These are phyloP conservation scores for Reutealis trisperma DNA, from an alignment of 345 rosid species.

Conservation along the genomic window DNA sequence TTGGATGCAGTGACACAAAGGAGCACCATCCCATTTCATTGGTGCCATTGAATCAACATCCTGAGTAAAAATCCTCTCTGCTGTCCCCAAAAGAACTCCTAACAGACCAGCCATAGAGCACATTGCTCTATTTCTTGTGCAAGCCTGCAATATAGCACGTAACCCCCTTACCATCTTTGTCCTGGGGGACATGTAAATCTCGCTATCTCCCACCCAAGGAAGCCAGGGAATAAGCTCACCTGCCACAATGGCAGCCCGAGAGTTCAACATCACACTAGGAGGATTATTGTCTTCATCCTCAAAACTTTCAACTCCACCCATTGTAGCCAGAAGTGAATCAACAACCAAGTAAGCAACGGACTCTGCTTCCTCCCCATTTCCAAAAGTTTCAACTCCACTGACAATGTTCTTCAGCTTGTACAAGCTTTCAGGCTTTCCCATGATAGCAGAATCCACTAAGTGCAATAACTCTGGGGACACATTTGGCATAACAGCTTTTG, in stretches of 20 bases:
- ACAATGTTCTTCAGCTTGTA: slow-evolving; percentile 87
- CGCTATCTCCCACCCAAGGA: slow-evolving; percentile 71
- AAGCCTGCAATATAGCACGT: slow-evolving; percentile 86
- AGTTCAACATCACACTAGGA: slow-evolving; percentile 98
- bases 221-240: slow-evolving; percentile 94
- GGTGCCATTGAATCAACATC: slow-evolving; percentile 50
- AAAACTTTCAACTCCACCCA: slow-evolving; percentile 99
- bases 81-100: slow-evolving; percentile 82
- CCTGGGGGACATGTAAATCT: slow-evolving; percentile 80
- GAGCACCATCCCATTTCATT: slow-evolving; percentile 71
- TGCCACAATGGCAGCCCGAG: slow-evolving; percentile 95
- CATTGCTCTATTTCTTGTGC: slow-evolving; percentile 99
- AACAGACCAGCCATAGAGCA: slow-evolving; percentile 91
- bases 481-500: slow-evolving; percentile 75
- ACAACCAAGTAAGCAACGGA: slow-evolving; percentile 79
- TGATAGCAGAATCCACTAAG: slow-evolving; percentile 96
- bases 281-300: slow-evolving; percentile 94
- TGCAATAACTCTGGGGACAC: slow-evolving; percentile 98
- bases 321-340: slow-evolving; percentile 96
- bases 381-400: slow-evolving; percentile 74
- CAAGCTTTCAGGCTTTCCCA: slow-evolving; percentile 96
- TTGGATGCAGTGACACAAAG: slow-evolving; percentile 81
- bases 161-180: slow-evolving; percentile 91
- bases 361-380: slow-evolving; percentile 72
- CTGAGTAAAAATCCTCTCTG: slow-evolving; percentile 69